Conservation (phyloP, 208 protist species). For the Leishmania gerbilli region DNA sequence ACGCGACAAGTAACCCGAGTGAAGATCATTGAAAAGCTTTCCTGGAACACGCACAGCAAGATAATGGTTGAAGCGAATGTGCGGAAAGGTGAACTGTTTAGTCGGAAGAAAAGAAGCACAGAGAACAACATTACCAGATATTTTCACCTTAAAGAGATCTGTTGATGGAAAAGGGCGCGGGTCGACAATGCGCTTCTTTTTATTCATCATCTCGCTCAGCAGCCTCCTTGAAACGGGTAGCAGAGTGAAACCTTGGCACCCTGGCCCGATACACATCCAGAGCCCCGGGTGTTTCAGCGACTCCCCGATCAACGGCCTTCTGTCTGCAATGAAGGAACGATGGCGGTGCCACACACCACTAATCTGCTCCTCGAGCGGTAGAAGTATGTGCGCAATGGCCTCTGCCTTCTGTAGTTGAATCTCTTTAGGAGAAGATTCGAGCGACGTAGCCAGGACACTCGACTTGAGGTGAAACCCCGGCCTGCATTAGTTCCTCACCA, state of each 20-base stretch:
- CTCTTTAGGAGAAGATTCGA: conserved; percentile 10
- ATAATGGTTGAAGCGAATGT: background rate
- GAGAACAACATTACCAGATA: background rate
- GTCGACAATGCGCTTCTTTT: conserved; percentile 30
- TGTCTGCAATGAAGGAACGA: conserved; percentile 31
- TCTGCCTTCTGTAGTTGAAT: conserved; percentile 24
- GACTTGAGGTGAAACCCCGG: conserved; percentile 16
- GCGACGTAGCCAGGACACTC: conserved; percentile 11
- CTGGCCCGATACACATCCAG: conserved; percentile 35
- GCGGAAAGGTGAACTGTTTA: too few species aligned
- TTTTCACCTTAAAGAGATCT: conserved; percentile 13
- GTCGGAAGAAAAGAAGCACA: background rate
- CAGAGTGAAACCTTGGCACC: conserved; percentile 25
- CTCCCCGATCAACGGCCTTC: conserved; percentile 38
- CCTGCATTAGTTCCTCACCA: conserved; percentile 10
- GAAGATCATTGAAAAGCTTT: background rate
- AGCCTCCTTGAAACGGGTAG: conserved; percentile 25
- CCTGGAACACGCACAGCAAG: background rate
- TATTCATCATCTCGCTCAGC: conserved; percentile 28
- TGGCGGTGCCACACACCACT: conserved; percentile 29
- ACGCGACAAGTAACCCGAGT: background rate
- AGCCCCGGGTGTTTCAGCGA: conserved; percentile 17
- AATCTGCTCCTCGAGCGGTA: conserved; percentile 25
- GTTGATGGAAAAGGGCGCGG: conserved; percentile 17
- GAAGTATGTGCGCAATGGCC: conserved; percentile 12